Evolutionary conservation across 192 early-diverging fungal species (phyloP).

Genomic region (Spizellomyces sp.): DNA sequence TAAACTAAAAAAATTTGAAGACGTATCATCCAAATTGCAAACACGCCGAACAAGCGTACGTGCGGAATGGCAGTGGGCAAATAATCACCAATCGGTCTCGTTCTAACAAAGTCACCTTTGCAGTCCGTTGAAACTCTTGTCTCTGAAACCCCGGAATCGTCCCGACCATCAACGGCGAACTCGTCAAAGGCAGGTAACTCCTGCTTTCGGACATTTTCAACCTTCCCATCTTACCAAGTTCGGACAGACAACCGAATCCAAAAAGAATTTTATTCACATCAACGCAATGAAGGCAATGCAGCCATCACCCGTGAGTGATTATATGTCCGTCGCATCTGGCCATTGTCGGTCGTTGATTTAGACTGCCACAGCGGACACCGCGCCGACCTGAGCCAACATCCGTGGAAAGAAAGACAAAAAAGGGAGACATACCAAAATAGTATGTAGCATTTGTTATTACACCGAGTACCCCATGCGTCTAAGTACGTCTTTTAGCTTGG

Average conservation of each 20-base stretch:
- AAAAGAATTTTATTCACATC: slow-evolving; percentile 50
- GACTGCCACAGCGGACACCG: slow-evolving; percentile 7
- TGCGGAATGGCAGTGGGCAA: background rate
- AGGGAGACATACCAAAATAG: slow-evolving; percentile 59
- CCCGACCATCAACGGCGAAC: slow-evolving; percentile 40
- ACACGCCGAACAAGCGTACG: slow-evolving; percentile 27
- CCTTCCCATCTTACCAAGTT: background rate
- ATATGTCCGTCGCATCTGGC: no score
- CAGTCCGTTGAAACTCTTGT: background rate
- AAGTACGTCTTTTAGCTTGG: slow-evolving; percentile 33
- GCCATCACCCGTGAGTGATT: slow-evolving; percentile 8
- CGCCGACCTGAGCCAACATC: slow-evolving; percentile 22
- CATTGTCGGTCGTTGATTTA: no score
- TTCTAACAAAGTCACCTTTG: no score
- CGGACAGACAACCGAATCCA: slow-evolving; percentile 14
- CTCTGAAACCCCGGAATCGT: slow-evolving; percentile 13
- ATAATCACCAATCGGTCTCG: background rate
- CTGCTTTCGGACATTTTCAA: no score
- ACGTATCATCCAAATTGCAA: slow-evolving; percentile 44
- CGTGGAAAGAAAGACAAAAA: slow-evolving; percentile 30
- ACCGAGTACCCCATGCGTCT: no score
- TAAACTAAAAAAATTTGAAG: slow-evolving; percentile 53
- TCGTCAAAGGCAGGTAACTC: slow-evolving; percentile 7
- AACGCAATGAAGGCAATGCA: slow-evolving; percentile 43
- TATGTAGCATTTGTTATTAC: slow-evolving; percentile 10